Percentiles rank a stretch among this genome's conserved stretches.
Conservation (phyloP, 2,329 filamentous ascomycete genomes). For the Hymenoscyphus scutula region DNA sequence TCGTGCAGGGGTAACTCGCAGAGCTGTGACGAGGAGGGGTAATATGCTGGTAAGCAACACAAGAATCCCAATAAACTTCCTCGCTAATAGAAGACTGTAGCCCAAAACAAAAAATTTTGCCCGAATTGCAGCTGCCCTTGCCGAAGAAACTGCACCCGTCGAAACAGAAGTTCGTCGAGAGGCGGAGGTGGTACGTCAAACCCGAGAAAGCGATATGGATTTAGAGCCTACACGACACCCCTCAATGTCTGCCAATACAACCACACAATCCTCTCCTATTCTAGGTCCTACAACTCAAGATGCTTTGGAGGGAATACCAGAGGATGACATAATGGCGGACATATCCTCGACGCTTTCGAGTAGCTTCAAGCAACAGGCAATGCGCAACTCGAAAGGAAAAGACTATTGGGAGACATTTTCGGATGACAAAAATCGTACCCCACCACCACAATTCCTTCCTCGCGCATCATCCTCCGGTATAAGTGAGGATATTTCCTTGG, state of each 20-base stretch:
- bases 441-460: constrained; percentile 53
- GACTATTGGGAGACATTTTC: constrained; percentile 81
- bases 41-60: constrained; percentile 72
- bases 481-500: constrained; percentile 62
- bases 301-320: constrained; percentile 67
- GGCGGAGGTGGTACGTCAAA: constrained; percentile 92
- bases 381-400: constrained; percentile 68
- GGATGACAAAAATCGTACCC: constrained; percentile 56
- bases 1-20: constrained; percentile 67
- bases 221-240: constrained; percentile 47
- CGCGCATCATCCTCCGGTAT: constrained; percentile 58
- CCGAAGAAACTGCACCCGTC: constrained; percentile 83
- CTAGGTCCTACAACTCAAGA: constrained; percentile 57
- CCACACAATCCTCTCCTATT: constrained; percentile 67
- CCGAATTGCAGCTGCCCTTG: constrained; percentile 82
- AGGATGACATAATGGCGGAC: constrained; percentile 67
- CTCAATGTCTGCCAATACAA: constrained; percentile 50
- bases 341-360: constrained; percentile 47
- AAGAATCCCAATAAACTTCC: not conserved
- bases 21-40: constrained; percentile 80
- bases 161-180: constrained; percentile 88
- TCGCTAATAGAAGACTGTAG: constrained; percentile 48
- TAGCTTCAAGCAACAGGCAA: constrained; percentile 72
- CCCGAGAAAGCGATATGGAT: constrained; percentile 81
- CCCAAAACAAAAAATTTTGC: constrained; percentile 97